These are phyloP conservation scores for Ascochyta lentis DNA, from an alignment of 2,329 filamentous ascomycete genomes.

Conservation along the genomic window DNA sequence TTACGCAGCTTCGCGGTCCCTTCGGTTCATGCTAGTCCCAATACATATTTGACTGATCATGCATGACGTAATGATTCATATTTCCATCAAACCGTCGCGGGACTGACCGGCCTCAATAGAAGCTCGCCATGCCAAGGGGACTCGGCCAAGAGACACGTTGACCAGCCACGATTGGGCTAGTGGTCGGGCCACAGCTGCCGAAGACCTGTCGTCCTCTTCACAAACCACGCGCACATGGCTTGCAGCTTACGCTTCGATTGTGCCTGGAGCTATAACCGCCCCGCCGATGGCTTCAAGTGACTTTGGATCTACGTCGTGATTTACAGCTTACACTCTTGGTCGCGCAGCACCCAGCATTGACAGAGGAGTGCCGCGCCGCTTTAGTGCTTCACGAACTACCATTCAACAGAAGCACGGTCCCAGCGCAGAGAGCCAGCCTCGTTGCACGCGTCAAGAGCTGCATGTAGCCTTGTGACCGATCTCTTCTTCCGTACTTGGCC, in stretches of 20 bases:
- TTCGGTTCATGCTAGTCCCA: not conserved
- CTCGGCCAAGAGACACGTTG: not conserved
- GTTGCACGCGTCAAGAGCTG: constrained; percentile 17
- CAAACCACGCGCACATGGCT: constrained; percentile 10
- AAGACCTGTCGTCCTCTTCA: not conserved
- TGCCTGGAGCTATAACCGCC: constrained; percentile 2
- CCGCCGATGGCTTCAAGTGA: constrained; percentile 3
- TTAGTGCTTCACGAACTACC: constrained; percentile 1
- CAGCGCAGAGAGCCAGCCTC: constrained; percentile 5
- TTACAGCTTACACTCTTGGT: not conserved
- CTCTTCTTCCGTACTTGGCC: constrained; percentile 5
- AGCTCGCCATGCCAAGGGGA: not conserved
- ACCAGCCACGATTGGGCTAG: constrained; percentile 8
- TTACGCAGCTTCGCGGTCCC: not conserved
- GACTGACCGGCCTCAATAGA: too few relatives aligned
- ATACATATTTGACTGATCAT: not conserved
- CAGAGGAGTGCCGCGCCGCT: not conserved
- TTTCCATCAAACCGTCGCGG: not conserved
- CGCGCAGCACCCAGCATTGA: not conserved
- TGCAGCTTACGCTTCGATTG: not conserved
- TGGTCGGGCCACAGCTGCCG: constrained; percentile 14
- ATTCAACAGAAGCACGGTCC: constrained; percentile 14
- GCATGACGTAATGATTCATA: constrained; percentile 1
- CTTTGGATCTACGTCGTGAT: not conserved
- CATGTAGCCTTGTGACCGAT: constrained; percentile 4